Percentiles rank a stretch among this genome's conserved stretches.
Evolutionary conservation across 1,284 basidiomycete species (phyloP).

Genomic region (Leccinum pallidistipes): DNA sequence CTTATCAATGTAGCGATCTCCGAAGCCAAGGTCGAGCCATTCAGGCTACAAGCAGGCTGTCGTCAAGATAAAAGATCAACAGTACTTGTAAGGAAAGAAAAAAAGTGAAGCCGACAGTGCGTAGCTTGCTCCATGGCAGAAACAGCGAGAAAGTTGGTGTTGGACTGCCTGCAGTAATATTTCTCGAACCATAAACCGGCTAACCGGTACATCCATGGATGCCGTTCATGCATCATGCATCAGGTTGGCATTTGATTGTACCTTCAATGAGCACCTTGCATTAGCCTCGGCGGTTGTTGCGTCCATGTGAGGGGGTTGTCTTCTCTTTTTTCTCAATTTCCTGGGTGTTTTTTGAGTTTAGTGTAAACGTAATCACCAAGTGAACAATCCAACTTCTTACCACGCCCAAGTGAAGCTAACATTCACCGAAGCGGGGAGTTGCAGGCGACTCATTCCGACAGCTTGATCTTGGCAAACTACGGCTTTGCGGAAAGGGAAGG

Average conservation of each 20-base stretch:
- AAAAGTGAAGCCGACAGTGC: neutral
- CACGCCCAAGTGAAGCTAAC: neutral
- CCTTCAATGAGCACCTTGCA: neutral
- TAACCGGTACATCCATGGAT: neutral
- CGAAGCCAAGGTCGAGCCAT: neutral
- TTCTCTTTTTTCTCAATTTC: slow-evolving; percentile 9
- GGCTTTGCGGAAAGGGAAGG: neutral
- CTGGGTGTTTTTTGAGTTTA: slow-evolving; percentile 2
- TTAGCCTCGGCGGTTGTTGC: neutral
- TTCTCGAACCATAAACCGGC: neutral
- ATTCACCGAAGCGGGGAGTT: neutral
- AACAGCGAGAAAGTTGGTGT: neutral
- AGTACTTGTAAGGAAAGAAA: neutral
- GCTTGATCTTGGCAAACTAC: neutral
- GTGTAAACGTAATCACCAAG: neutral
- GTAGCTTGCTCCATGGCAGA: neutral
- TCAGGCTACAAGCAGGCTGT: neutral
- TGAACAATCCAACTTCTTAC: neutral
- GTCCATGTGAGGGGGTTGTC: slow-evolving; percentile 5
- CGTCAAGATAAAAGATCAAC: neutral
- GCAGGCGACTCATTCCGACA: neutral
- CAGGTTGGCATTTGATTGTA: neutral
- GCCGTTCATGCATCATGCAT: neutral
- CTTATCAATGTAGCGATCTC: neutral
- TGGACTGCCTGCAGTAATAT: neutral